Percentiles rank a stretch among this genome's conserved stretches.
phyloP scores from a whole-genome alignment of 78 protist species.

The Guillardia theta region DNA sequence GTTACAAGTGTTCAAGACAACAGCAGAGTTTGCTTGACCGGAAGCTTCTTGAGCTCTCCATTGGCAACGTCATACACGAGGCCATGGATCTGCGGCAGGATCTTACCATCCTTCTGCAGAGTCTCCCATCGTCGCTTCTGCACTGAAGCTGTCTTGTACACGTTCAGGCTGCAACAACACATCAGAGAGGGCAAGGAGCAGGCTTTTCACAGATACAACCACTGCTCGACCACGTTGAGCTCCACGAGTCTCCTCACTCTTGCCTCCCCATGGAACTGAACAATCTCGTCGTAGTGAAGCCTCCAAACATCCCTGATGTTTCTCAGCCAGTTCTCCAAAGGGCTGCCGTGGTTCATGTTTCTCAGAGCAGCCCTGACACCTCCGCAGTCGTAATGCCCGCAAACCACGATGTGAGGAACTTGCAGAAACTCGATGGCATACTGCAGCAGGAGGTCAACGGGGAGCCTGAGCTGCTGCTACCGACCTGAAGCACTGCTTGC shows the following conservation, averaged over 20 bases:
- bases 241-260: neutral
- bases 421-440: constrained; percentile 82
- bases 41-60: neutral
- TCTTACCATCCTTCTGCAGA: neutral
- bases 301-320: neutral
- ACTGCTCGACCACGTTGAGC: neutral
- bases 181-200: neutral
- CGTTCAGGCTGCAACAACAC: neutral
- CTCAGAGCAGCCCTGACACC: constrained; percentile 54
- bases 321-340: neutral
- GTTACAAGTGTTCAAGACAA: too few relatives aligned
- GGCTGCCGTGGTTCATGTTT: neutral
- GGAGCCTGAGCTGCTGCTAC: neutral
- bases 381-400: constrained; percentile 92
- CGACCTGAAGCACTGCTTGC: constrained; percentile 69
- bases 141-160: neutral
- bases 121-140: neutral
- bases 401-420: constrained; percentile 83
- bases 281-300: neutral
- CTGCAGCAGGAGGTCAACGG: constrained; percentile 29
- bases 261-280: neutral
- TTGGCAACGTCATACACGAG: neutral
- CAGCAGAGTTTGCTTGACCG: too few relatives aligned
- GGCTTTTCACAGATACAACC: neutral
- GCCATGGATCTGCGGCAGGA: neutral